Conservation (phyloP, 202 grass and related monocot species). For the Alloteropsis angusta region DNA sequence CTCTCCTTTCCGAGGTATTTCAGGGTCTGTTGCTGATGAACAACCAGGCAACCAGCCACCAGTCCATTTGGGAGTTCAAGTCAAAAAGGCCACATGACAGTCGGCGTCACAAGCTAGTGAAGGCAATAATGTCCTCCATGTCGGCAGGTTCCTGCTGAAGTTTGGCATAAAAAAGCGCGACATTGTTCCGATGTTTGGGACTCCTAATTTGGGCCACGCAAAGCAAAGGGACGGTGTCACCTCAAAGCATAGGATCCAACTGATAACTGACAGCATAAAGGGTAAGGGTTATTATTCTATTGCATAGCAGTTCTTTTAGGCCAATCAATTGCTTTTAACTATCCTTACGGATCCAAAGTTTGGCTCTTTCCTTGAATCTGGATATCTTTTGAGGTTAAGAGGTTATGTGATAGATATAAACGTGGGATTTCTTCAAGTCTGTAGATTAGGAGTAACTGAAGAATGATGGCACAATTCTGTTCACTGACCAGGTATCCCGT, state of each 20-base stretch:
- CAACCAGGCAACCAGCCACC: not conserved
- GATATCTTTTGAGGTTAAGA: not conserved
- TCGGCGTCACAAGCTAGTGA: not conserved
- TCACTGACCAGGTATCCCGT: not conserved
- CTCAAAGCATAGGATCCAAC: slow-evolving; percentile 27
- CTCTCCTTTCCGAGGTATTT: not conserved
- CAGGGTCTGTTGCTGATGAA: not conserved
- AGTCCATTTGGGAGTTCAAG: not conserved
- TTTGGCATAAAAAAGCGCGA: slow-evolving; percentile 18
- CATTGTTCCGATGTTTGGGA: slow-evolving; percentile 14
- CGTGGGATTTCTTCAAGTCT: not conserved
- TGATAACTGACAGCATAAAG: not conserved
- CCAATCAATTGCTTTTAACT: not conserved
- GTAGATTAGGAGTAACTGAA: not conserved
- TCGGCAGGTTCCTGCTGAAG: slow-evolving; percentile 16
- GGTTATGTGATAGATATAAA: not conserved
- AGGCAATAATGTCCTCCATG: not conserved
- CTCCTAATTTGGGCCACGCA: not conserved
- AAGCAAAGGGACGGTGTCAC: slow-evolving; percentile 21
- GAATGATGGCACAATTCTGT: not conserved
- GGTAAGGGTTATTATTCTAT: not conserved
- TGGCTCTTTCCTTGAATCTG: not conserved
- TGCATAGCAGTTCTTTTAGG: not conserved
- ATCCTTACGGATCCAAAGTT: not conserved
- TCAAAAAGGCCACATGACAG: not conserved